A percentile compares a stretch with the other conserved stretches of the same genome.
Evolutionary conservation across 176 grass and related monocot species (phyloP).

Genomic region (Carex parvula): DNA sequence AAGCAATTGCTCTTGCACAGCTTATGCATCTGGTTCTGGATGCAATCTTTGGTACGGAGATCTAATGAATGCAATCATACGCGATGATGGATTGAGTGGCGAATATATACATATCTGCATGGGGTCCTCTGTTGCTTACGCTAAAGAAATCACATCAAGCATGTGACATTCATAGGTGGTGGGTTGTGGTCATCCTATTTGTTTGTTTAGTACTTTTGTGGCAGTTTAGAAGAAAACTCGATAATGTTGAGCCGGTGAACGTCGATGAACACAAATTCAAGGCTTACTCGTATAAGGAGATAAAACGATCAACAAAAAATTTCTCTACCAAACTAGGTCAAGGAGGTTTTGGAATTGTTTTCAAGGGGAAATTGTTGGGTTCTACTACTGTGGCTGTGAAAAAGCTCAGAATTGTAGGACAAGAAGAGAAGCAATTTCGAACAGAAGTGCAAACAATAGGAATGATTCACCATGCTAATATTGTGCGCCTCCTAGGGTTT

Average conservation of each 20-base stretch:
- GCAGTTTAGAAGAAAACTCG: constrained; percentile 10
- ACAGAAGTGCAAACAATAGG: constrained; percentile 53
- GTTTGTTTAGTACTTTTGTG: background rate
- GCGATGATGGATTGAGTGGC: constrained; percentile 9
- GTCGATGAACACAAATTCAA: constrained; percentile 20
- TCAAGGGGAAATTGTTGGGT: constrained; percentile 33
- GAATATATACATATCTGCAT: constrained; percentile 17
- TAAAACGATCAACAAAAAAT: constrained; percentile 30
- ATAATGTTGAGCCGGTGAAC: background rate
- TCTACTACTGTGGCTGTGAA: constrained; percentile 40
- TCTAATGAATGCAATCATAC: constrained; percentile 25
- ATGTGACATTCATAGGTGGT: background rate
- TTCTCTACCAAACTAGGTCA: constrained; percentile 46
- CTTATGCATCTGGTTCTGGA: constrained; percentile 26
- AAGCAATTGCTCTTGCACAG: constrained; percentile 49
- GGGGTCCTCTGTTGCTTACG: constrained; percentile 14
- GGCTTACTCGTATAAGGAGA: constrained; percentile 27
- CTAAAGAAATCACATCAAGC: background rate
- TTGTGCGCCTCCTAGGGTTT: constrained; percentile 47
- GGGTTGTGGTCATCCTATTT: background rate
- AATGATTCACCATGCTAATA: constrained; percentile 40
- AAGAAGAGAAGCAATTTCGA: constrained; percentile 52
- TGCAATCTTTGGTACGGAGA: constrained; percentile 38
- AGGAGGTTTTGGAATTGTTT: constrained; percentile 45
- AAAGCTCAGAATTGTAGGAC: constrained; percentile 27